Evolutionary conservation across 768 basidiomycete species (phyloP), one percentile per base, ranked within the genome.

Genomic region (Leccinellum albellum): DNA sequence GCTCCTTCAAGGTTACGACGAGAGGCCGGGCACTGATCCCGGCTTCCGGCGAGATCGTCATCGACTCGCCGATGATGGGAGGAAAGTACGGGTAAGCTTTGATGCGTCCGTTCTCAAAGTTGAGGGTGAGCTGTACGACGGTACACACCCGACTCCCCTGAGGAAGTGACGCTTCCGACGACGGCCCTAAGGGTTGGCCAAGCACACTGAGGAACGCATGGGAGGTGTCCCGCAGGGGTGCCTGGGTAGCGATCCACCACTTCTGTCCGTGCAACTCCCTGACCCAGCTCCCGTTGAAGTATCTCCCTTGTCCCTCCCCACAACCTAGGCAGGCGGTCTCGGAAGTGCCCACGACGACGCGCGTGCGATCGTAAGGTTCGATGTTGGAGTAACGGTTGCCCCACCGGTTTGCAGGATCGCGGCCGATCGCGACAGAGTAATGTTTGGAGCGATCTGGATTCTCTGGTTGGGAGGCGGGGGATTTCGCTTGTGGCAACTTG

Each of bases 261-360:
- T 85, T 88, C 31, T 79, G 79, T 7, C 92, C 89, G 50, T 75
- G 80, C 26, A 78, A 73, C 66, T 94, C 93, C 46, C 80, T 76
- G n/a, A 94, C 85, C 88, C 91, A 94, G 65, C 82, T 91, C 14
- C 88, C 93, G 64, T 95, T 94, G 33, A 95, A 68, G 69, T 94
- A 95, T 49, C 81, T 73, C 13, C 80, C 79, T 0, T 66, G 49
- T 28, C 60, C 70, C 35, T 67, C 64, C 3, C 67, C 63, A 55
- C 60, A 63, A 20, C 63, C 60, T 23, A 63, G 32, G 49, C 51
- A 65, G 10, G 58, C 54, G 20, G 45, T 37, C 17, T 52, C 62
- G 35, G 65, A 61, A 12, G 64, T 61, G 13, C 74, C 74, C 15
- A 85, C 76, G n/a, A 82, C 66, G 29, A 92, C 84, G 15, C 89